These are phyloP conservation scores for Pascua guehoae DNA, from an alignment of 1,284 basidiomycete genomes.

Conservation along the genomic window DNA sequence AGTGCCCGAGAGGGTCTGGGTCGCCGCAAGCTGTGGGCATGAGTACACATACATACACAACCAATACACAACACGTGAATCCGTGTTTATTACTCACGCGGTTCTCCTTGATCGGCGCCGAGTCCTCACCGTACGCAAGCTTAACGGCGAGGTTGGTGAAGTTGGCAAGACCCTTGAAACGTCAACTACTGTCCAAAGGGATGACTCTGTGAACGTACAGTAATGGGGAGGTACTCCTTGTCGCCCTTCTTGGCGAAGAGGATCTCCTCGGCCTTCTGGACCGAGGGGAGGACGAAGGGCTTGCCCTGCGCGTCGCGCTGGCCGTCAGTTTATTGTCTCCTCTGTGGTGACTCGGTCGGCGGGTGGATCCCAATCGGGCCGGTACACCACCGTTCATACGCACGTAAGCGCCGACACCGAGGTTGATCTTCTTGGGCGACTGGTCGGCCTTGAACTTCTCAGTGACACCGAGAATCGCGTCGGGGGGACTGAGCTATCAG, in stretches of 20 bases:
- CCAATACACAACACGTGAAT: background rate
- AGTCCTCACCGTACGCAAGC: conserved; percentile 86
- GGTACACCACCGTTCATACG: conserved; percentile 1
- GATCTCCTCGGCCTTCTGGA: conserved; percentile 67
- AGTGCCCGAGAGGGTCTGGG: conserved; percentile 96
- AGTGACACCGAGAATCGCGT: conserved; percentile 34
- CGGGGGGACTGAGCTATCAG: conserved; percentile 15
- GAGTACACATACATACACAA: background rate
- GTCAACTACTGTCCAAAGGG: conserved; percentile 2
- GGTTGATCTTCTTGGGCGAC: conserved; percentile 89
- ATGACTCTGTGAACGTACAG: conserved; percentile 40
- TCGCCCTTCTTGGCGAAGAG: conserved; percentile 68
- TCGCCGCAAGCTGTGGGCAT: conserved; percentile 68
- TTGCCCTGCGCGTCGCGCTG: conserved; percentile 94
- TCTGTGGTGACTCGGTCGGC: too few species aligned
- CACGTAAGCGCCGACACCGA: conserved; percentile 69
- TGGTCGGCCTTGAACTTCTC: conserved; percentile 72
- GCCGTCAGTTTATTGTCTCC: conserved; percentile 32
- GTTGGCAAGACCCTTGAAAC: conserved; percentile 58
- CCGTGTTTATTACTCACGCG: conserved; percentile 57
- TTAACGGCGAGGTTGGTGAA: conserved; percentile 85
- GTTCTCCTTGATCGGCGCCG: conserved; percentile 68
- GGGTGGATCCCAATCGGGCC: too few species aligned
- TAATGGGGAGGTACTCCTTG: conserved; percentile 98
- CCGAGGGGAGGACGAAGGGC: conserved; percentile 87